Evolutionary conservation across 2,329 filamentous ascomycete species (phyloP).

Genomic region (Xenoacremonium recifei): DNA sequence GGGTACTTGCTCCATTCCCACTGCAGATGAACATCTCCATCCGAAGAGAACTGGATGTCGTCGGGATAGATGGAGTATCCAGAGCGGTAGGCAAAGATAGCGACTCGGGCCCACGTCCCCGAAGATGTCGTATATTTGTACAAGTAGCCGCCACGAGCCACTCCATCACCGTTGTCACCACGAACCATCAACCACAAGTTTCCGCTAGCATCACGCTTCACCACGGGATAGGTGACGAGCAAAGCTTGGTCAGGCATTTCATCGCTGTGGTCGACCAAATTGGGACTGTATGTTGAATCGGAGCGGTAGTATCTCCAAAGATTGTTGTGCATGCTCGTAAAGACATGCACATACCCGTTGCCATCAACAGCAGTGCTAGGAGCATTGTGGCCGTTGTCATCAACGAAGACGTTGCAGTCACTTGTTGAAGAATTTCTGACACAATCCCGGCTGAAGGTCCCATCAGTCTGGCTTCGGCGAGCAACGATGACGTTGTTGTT

Average conservation of each 20-base stretch:
- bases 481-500: slow-evolving; percentile 27
- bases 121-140: slow-evolving; percentile 13
- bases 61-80: slow-evolving; percentile 26
- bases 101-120: slow-evolving; percentile 12
- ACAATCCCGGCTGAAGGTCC: slow-evolving; percentile 20
- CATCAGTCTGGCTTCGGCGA: slow-evolving; percentile 14
- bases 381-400: slow-evolving; percentile 22
- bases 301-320: slow-evolving; percentile 25
- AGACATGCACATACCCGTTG: slow-evolving; percentile 25
- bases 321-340: slow-evolving; percentile 28
- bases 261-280: slow-evolving; percentile 15
- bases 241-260: slow-evolving; percentile 20
- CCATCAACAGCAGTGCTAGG: slow-evolving; percentile 21
- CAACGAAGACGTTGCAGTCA: slow-evolving; percentile 19
- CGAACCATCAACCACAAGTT: slow-evolving; percentile 17
- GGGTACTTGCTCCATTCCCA: slow-evolving; percentile 28
- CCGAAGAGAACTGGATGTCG: slow-evolving; percentile 24
- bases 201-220: slow-evolving; percentile 14
- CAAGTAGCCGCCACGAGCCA: slow-evolving; percentile 14
- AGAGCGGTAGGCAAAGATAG: slow-evolving; percentile 17
- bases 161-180: slow-evolving; percentile 8
- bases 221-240: slow-evolving; percentile 14
- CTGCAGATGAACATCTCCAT: slow-evolving; percentile 25
- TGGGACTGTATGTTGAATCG: slow-evolving; percentile 16
- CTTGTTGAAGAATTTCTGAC: slow-evolving; percentile 14